phyloP scores from a whole-genome alignment of 164 flowering plant genomes.

The Houttuynia cordata region DNA sequence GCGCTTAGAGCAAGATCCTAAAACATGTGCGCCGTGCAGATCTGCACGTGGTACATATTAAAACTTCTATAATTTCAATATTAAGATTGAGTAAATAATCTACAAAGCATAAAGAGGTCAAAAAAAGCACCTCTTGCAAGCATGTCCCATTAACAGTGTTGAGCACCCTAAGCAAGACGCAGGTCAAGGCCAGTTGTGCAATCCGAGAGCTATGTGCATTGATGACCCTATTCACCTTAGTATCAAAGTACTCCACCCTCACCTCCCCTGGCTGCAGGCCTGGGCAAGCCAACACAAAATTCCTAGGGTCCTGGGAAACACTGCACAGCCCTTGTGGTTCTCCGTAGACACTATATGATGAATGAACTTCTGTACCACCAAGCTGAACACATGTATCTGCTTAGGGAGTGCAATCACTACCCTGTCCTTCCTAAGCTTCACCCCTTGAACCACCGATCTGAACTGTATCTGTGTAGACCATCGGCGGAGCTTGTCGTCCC shows the following conservation, averaged over 20 bases:
- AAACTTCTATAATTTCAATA: too few relatives aligned
- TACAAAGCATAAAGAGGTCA: too few relatives aligned
- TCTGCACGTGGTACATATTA: too few relatives aligned
- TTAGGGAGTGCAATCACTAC: constrained; percentile 46
- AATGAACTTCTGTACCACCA: constrained; percentile 38
- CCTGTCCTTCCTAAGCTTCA: constrained; percentile 40
- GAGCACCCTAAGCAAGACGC: constrained; percentile 52
- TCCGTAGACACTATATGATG: constrained; percentile 43
- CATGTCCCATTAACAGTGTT: constrained; percentile 56
- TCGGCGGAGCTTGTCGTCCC: constrained; percentile 58
- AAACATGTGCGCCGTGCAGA: too few relatives aligned
- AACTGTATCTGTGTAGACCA: constrained; percentile 48
- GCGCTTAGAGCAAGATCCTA: too few relatives aligned
- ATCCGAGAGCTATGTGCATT: constrained; percentile 38
- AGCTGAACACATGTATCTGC: constrained; percentile 42
- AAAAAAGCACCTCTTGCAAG: constrained; percentile 58
- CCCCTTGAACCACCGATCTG: constrained; percentile 47
- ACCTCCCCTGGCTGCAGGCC: constrained; percentile 42
- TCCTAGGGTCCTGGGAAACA: constrained; percentile 40
- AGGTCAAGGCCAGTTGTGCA: constrained; percentile 44
- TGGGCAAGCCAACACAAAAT: constrained; percentile 45
- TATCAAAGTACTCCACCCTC: constrained; percentile 46
- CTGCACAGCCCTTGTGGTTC: constrained; percentile 46
- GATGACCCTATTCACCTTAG: constrained; percentile 37
- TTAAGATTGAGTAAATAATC: too few relatives aligned